A percentile compares a stretch with the other conserved stretches of the same genome.
Evolutionary conservation across 2,329 filamentous ascomycete genomes (phyloP).

Genomic region (Epichloe gansuensis): DNA sequence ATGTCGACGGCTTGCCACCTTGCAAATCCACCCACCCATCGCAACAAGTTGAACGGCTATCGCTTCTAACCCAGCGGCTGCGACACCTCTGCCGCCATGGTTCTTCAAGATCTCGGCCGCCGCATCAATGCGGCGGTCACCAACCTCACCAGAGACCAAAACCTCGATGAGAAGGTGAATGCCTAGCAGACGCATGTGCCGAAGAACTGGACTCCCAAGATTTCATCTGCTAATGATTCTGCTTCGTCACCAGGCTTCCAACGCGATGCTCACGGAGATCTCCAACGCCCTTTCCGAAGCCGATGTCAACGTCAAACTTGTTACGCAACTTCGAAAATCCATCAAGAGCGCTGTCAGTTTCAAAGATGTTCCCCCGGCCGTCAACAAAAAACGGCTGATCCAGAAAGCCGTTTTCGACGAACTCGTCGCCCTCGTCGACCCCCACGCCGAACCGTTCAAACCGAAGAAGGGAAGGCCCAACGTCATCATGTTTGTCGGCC

Average conservation of each 20-base stretch:
- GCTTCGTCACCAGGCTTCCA: slow-evolving; percentile 56
- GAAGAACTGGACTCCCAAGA: not conserved
- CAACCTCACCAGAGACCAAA: slow-evolving; percentile 81
- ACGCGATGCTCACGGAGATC: slow-evolving; percentile 97
- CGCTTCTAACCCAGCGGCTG: slow-evolving; percentile 1
- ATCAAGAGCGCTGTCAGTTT: slow-evolving; percentile 90
- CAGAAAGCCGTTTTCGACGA: slow-evolving; percentile 98
- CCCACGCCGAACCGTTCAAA: slow-evolving; percentile 89
- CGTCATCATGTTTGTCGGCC: slow-evolving; percentile 98
- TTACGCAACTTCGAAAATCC: slow-evolving; percentile 80
- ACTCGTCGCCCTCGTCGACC: slow-evolving; percentile 88
- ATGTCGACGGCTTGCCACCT: not conserved
- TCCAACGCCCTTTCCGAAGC: slow-evolving; percentile 89
- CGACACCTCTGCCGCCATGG: slow-evolving; percentile 45
- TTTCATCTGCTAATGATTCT: not conserved
- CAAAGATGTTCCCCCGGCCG: slow-evolving; percentile 71
- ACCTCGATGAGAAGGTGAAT: slow-evolving; percentile 85
- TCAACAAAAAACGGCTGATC: slow-evolving; percentile 97
- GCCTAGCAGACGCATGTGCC: not conserved
- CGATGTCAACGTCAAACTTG: slow-evolving; percentile 92
- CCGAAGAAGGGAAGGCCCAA: slow-evolving; percentile 93
- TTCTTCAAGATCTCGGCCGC: slow-evolving; percentile 96
- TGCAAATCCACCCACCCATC: slow-evolving; percentile 4
- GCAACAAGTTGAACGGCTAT: slow-evolving; percentile 1
- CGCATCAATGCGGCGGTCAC: slow-evolving; percentile 95